These are phyloP conservation scores for Plasmopara halstedii DNA, from an alignment of 352 stramenopile genomes.

Conservation along the genomic window DNA sequence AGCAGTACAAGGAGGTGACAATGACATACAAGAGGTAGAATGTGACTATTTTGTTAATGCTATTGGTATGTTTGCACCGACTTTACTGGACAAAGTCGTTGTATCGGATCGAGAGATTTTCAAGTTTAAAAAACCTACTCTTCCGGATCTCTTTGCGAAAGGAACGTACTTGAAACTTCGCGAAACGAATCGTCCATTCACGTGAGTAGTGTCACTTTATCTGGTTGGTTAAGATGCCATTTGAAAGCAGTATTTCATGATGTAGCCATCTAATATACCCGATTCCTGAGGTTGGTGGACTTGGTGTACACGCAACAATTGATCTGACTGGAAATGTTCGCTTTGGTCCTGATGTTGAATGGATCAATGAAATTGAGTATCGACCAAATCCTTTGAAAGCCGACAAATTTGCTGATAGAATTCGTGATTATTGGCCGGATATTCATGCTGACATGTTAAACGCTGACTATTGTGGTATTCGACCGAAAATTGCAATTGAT, in stretches of 20 bases:
- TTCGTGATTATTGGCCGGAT: slow-evolving; percentile 91
- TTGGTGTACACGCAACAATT: slow-evolving; percentile 95
- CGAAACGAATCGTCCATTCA: slow-evolving; percentile 43
- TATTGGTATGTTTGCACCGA: slow-evolving; percentile 76
- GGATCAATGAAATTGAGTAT: slow-evolving; percentile 87
- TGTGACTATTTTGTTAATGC: slow-evolving; percentile 92
- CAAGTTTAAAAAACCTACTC: slow-evolving; percentile 12
- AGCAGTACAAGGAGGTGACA: slow-evolving; percentile 20
- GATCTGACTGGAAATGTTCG: slow-evolving; percentile 88
- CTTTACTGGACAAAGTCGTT: slow-evolving; percentile 30
- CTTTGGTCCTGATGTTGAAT: slow-evolving; percentile 97
- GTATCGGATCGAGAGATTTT: background rate
- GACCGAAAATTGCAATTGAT: slow-evolving; percentile 88
- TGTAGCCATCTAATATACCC: slow-evolving; percentile 91
- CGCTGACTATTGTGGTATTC: slow-evolving; percentile 94
- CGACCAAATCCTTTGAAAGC: slow-evolving; percentile 58
- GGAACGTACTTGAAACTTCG: slow-evolving; percentile 94
- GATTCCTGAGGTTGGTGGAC: slow-evolving; percentile 89
- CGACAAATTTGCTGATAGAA: slow-evolving; percentile 43
- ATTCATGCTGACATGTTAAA: slow-evolving; percentile 70
- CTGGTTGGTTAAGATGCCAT: background rate
- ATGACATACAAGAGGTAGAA: slow-evolving; percentile 51
- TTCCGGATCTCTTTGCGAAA: slow-evolving; percentile 86
- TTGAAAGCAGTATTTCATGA: background rate
- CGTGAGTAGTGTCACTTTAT: slow-evolving; percentile 15